These are phyloP conservation scores for Penicillium sp. DNA, from an alignment of 2,329 filamentous ascomycete species.

Conservation along the genomic window DNA sequence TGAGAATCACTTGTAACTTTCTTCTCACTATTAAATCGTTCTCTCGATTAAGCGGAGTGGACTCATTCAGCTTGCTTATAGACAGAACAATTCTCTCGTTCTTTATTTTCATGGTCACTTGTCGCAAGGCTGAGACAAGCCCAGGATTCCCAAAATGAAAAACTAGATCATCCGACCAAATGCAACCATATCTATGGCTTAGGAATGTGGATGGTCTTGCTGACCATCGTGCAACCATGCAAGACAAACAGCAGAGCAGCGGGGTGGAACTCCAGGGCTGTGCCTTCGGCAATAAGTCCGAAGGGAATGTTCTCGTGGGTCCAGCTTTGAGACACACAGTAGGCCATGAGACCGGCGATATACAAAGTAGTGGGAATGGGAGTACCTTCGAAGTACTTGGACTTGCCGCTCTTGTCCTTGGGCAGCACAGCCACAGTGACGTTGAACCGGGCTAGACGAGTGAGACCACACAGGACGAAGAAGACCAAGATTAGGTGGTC, in stretches of 20 bases:
- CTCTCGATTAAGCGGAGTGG: constrained; percentile 12
- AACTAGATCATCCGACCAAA: constrained; percentile 3
- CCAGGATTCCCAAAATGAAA: constrained; percentile 12
- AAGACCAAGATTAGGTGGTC: constrained; percentile 80
- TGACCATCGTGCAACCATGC: constrained; percentile 94
- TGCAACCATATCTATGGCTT: constrained; percentile 61
- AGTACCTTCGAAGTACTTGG: constrained; percentile 93
- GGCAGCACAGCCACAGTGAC: constrained; percentile 87
- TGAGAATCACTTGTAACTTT: background rate
- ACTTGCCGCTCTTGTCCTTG: constrained; percentile 89
- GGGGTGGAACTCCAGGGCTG: constrained; percentile 79
- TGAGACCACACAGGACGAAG: constrained; percentile 93
- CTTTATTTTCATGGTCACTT: constrained; percentile 19
- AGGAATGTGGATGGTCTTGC: constrained; percentile 90
- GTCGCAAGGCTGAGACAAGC: constrained; percentile 16
- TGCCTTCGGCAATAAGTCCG: constrained; percentile 67
- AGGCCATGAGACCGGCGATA: constrained; percentile 82
- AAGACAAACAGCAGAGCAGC: constrained; percentile 75
- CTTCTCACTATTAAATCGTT: background rate
- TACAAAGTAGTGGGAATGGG: constrained; percentile 88
- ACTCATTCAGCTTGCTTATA: constrained; percentile 13
- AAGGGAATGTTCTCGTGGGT: constrained; percentile 75
- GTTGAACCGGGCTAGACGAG: constrained; percentile 93
- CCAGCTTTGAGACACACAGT: constrained; percentile 81
- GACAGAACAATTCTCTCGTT: constrained; percentile 10